phyloP scores from a whole-genome alignment of 805 yeast genomes.

The Tanozyma kutaoensis region DNA sequence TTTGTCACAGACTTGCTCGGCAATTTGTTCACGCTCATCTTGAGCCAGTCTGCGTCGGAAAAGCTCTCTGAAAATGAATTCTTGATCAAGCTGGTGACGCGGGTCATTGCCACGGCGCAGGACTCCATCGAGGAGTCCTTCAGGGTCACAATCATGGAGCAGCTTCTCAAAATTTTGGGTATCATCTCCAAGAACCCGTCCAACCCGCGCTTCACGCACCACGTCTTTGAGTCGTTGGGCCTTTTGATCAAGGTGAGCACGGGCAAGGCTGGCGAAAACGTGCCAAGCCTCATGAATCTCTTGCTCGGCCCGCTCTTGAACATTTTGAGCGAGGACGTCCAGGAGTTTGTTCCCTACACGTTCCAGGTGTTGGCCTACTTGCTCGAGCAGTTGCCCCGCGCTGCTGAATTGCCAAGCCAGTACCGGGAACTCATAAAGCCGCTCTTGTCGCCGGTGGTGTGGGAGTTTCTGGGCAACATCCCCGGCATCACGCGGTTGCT shows the following conservation, averaged over 20 bases:
- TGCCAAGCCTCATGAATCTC: constrained; percentile 38
- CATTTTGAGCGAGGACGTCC: constrained; percentile 71
- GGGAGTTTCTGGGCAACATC: constrained; percentile 89
- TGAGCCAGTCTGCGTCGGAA: constrained; percentile 50
- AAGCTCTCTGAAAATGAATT: constrained; percentile 92
- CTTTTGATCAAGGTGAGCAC: constrained; percentile 42
- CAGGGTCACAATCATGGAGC: constrained; percentile 38
- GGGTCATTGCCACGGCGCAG: constrained; percentile 63
- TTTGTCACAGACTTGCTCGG: constrained; percentile 45
- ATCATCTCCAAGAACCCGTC: constrained; percentile 83
- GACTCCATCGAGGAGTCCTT: constrained; percentile 37
- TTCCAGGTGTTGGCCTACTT: constrained; percentile 81
- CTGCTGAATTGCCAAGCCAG: constrained; percentile 43
- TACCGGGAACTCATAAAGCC: constrained; percentile 66
- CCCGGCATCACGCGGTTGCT: constrained; percentile 85
- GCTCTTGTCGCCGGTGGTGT: constrained; percentile 73
- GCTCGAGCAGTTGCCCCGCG: constrained; percentile 42
- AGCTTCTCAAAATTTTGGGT: constrained; percentile 54
- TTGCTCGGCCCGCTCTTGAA: constrained; percentile 14
- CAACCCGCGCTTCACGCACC: constrained; percentile 88
- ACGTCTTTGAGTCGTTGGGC: constrained; percentile 78
- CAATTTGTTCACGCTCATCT: constrained; percentile 54
- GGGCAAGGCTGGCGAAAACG: constrained; percentile 15
- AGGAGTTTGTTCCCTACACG: constrained; percentile 87
- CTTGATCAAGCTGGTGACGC: constrained; percentile 77